A percentile compares a stretch with the other conserved stretches of the same genome.
phyloP scores from a whole-genome alignment of 1,284 basidiomycete genomes.

The Moesziomyces globuligerus region DNA sequence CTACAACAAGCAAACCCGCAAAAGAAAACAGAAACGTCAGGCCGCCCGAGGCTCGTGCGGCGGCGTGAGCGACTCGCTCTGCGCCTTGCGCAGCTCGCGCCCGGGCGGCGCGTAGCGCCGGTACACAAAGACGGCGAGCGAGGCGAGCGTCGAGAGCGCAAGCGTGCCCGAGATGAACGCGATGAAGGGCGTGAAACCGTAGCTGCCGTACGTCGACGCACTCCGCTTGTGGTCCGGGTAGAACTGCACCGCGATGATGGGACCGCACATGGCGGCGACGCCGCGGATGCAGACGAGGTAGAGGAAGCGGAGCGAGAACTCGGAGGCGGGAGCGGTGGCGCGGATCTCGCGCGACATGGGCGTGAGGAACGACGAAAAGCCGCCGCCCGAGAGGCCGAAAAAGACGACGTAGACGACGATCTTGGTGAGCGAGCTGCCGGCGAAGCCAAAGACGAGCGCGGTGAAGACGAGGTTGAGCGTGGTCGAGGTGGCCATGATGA shows the following conservation, averaged over 20 bases:
- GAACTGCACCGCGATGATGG: conserved; percentile 53
- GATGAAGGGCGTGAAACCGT: conserved; percentile 32
- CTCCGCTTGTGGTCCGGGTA: conserved; percentile 27
- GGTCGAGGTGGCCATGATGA: conserved; percentile 49
- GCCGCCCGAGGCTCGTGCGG: background rate
- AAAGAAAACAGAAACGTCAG: conserved; percentile 1
- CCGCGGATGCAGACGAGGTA: conserved; percentile 41
- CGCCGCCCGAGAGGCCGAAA: conserved; percentile 48
- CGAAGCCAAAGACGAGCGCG: conserved; percentile 52
- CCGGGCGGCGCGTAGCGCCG: conserved; percentile 5
- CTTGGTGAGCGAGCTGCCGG: conserved; percentile 43
- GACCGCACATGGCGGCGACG: conserved; percentile 47
- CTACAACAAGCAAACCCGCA: background rate
- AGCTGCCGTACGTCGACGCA: conserved; percentile 24
- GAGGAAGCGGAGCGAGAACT: conserved; percentile 34
- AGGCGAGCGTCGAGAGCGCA: conserved; percentile 18
- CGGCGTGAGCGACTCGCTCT: conserved; percentile 13
- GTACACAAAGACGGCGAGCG: conserved; percentile 18
- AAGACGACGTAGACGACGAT: conserved; percentile 53
- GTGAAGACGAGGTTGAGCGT: conserved; percentile 40
- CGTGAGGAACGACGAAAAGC: conserved; percentile 35
- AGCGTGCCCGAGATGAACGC: conserved; percentile 32
- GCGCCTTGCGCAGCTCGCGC: background rate
- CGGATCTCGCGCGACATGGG: conserved; percentile 37
- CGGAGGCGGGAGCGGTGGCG: conserved; percentile 8